phyloP scores from a whole-genome alignment of 345 rosid genomes.

The Corchorus capsularis region DNA sequence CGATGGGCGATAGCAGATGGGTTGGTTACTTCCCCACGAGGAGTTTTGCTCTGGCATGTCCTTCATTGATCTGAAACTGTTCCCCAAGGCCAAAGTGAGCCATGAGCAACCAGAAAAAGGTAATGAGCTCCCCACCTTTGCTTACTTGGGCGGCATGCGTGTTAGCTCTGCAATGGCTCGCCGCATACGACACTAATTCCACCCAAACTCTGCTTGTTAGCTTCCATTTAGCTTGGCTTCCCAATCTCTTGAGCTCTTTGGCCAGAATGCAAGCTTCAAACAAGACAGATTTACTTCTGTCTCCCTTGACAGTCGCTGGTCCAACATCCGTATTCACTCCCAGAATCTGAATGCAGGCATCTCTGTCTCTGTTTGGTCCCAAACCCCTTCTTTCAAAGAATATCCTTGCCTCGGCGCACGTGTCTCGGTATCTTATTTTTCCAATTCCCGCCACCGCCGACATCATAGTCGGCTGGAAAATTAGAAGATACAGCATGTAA shows the following conservation, averaged over 20 bases:
- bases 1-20: no score
- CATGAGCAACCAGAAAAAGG: conserved; percentile 70
- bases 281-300: conserved; percentile 56
- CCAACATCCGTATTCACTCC: conserved; percentile 27
- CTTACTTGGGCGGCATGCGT: conserved; percentile 60
- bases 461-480: conserved; percentile 48
- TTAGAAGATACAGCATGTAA: conserved; percentile 60
- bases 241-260: conserved; percentile 34
- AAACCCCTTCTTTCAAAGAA: conserved; percentile 33
- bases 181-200: conserved; percentile 55
- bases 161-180: conserved; percentile 50
- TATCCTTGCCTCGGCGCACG: conserved; percentile 42
- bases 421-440: conserved; percentile 49
- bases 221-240: conserved; percentile 41
- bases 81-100: conserved; percentile 61
- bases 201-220: conserved; percentile 61
- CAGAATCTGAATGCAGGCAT: conserved; percentile 27
- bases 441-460: conserved; percentile 47
- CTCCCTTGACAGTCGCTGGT: conserved; percentile 52
- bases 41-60: conserved; percentile 51
- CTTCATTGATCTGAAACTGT: conserved; percentile 52
- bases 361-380: neutral
- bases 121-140: conserved; percentile 63
- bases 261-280: conserved; percentile 62
- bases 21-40: conserved; percentile 35